These are phyloP conservation scores for Apocynum venetum DNA, from an alignment of 257 asterid genomes.

Conservation along the genomic window DNA sequence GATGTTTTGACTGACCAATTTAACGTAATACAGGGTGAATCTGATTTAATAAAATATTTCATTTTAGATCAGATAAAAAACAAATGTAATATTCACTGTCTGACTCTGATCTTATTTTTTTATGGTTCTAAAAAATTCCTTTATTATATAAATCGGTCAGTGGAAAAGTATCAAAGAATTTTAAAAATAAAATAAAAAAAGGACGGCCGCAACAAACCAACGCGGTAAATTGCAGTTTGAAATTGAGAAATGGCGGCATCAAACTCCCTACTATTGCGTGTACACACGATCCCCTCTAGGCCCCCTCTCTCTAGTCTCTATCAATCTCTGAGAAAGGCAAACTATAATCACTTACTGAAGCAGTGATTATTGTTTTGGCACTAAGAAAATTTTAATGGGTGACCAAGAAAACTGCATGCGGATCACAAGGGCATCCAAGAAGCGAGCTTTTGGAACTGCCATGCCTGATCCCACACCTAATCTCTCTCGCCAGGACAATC, in stretches of 20 bases:
- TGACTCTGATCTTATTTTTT: too few relatives aligned
- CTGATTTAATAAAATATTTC: too few relatives aligned
- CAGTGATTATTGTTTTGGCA: background rate
- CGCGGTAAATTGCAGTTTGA: slow-evolving; percentile 12
- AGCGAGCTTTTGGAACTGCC: slow-evolving; percentile 26
- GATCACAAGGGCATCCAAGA: slow-evolving; percentile 30
- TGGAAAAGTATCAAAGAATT: background rate
- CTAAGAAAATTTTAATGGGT: background rate
- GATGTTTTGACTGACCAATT: too few relatives aligned
- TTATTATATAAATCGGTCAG: too few relatives aligned
- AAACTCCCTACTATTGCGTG: background rate
- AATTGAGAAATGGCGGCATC: slow-evolving; percentile 20
- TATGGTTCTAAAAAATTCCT: too few relatives aligned
- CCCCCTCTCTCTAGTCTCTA: background rate
- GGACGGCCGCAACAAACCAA: background rate
- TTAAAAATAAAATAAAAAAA: background rate
- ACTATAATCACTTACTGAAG: background rate
- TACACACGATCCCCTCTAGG: background rate
- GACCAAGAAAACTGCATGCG: slow-evolving; percentile 8
- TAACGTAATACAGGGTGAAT: too few relatives aligned
- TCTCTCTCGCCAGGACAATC: slow-evolving; percentile 23
- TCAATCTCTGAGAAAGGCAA: background rate
- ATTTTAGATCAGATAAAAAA: too few relatives aligned
- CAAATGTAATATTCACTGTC: too few relatives aligned
- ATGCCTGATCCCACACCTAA: slow-evolving; percentile 11